A percentile compares a stretch with the other conserved stretches of the same genome.
Conservation (phyloP, 2,329 filamentous ascomycete species). For the Ophiostoma sp. region DNA sequence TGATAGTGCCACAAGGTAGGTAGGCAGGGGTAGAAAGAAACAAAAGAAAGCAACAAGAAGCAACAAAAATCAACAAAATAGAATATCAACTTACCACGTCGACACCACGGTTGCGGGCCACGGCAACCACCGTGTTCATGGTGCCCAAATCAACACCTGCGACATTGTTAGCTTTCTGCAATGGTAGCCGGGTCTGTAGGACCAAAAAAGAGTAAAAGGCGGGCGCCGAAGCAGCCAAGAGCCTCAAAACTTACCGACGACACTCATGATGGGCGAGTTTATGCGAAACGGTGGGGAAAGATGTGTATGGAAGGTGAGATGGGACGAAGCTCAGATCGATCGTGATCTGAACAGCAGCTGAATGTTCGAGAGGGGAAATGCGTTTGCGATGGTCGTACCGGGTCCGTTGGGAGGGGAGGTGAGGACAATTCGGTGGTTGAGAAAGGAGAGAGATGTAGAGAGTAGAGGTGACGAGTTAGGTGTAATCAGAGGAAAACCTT, state of each 20-base stretch:
- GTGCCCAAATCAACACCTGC: conserved; percentile 90
- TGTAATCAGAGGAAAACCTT: conserved; percentile 13
- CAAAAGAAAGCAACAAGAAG: conserved; percentile 18
- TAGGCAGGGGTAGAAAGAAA: conserved; percentile 13
- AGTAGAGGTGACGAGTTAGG: background rate
- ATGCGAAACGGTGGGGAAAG: conserved; percentile 14
- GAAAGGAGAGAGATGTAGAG: background rate
- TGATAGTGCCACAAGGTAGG: background rate
- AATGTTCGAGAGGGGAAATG: background rate
- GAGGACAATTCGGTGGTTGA: conserved; percentile 13
- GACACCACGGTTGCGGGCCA: conserved; percentile 97
- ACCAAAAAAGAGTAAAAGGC: too few relatives aligned
- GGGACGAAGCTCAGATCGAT: conserved; percentile 2
- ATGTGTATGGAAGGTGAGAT: background rate
- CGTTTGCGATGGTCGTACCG: conserved; percentile 7
- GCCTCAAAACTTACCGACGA: conserved; percentile 29
- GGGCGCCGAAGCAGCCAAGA: background rate
- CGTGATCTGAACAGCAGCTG: conserved; percentile 4
- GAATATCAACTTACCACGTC: conserved; percentile 77
- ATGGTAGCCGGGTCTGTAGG: background rate
- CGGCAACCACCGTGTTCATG: conserved; percentile 94
- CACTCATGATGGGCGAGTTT: conserved; percentile 31
- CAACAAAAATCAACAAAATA: too few relatives aligned
- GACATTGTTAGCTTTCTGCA: conserved; percentile 23
- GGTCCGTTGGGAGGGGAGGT: conserved; percentile 6